Base-by-base conservation (phyloP, 768 basidiomycete genomes). In the Collybiopsis confluens region DNA sequence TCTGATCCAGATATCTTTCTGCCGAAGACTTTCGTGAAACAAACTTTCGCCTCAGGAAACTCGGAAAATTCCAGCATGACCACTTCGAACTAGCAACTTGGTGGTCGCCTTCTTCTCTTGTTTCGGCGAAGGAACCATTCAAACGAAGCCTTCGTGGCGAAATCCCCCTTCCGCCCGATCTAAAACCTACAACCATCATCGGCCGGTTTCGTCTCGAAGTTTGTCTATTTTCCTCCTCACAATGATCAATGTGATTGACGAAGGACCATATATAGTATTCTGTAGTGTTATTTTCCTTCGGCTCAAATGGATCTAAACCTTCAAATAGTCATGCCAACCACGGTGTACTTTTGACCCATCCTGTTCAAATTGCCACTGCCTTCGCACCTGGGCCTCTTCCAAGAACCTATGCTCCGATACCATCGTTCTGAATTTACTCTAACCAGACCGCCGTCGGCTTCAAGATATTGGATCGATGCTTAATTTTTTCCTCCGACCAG, bases 201-300 rank as follows among this genome's bases (percentile, higher is more conserved):
- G 30, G 13, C 6, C 54, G 46, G 15, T 54, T 58, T 42, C 38
- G 27, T 8, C n/a, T 58, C 0, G 42, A 43, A 18, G 56, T 54
- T 16, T 20, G 53, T 33, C 16, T n/a, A 2, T 26, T 33, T 21
- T 30, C 30, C 23, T 15, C n/a, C 40, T 7, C 5, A 8, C 40
- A 6, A 16, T 18, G 40, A n/a, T n/a, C n/a, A n/a, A n/a, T n/a
- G n/a, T n/a, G n/a, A n/a, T n/a, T n/a, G n/a, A n/a, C n/a, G n/a
- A n/a, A n/a, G n/a, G n/a, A n/a, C 4, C 26, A 24, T n/a, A 27
- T 45, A 23, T n/a, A 74, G 73, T 75, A 75, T 56, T 66, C 67
- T 2, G 65, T 75, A 10, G 65, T 68, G 13, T 52, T 74, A 24
- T 68, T 72, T 40, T 66, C 70, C 9, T 75, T 72, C 57, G 67